Evolutionary conservation across 306 rosid species (phyloP).

Genomic region (Ochetophila trinervis): DNA sequence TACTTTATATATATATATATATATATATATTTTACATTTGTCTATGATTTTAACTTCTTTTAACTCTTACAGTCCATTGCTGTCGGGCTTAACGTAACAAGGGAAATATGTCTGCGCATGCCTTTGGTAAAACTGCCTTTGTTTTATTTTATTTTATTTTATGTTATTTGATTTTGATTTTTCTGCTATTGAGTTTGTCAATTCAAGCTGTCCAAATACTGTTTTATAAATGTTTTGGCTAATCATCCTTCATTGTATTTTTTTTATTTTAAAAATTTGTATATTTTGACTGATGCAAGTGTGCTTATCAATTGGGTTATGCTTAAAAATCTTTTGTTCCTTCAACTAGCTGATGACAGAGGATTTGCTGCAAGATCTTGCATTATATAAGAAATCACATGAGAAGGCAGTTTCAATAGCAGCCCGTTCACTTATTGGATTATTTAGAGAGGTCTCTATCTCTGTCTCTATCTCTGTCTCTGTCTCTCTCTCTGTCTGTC

Average conservation of each 20-base stretch:
- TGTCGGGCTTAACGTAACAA: slow-evolving; percentile 75
- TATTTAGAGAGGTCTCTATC: slow-evolving; percentile 70
- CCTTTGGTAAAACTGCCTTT: slow-evolving; percentile 68
- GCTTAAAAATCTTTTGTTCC: slow-evolving; percentile 27
- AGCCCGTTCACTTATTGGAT: slow-evolving; percentile 76
- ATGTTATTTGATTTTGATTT: slow-evolving; percentile 10
- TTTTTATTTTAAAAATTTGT: not conserved
- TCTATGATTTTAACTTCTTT: slow-evolving; percentile 26
- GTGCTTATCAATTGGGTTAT: not conserved
- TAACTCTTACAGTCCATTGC: slow-evolving; percentile 69
- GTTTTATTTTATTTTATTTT: slow-evolving; percentile 13
- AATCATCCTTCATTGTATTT: not conserved
- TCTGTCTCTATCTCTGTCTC: not conserved
- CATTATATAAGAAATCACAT: slow-evolving; percentile 83
- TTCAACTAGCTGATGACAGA: slow-evolving; percentile 78
- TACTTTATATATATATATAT: slow-evolving; percentile 15
- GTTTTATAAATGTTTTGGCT: not conserved
- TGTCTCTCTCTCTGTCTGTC: not conserved
- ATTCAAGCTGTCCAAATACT: slow-evolving; percentile 11
- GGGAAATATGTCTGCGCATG: slow-evolving; percentile 83
- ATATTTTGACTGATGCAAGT: not conserved
- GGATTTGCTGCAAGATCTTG: slow-evolving; percentile 93
- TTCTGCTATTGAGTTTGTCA: slow-evolving; percentile 9
- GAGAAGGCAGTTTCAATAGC: slow-evolving; percentile 89
- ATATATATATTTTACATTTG: slow-evolving; percentile 8